Conservation (phyloP, 768 basidiomycete species). For the Guyanaporus albipodus region DNA sequence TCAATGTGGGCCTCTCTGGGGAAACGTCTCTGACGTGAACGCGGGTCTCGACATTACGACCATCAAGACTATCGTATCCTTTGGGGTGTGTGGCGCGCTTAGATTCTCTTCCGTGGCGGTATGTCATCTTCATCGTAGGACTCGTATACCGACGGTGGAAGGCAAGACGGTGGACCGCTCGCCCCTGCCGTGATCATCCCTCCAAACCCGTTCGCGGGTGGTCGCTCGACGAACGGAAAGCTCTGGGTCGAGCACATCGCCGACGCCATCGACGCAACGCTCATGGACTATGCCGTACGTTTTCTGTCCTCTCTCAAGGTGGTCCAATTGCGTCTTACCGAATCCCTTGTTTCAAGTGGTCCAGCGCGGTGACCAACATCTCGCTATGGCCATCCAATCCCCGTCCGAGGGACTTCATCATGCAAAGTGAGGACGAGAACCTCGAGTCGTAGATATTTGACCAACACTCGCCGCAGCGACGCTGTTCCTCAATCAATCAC, state of each 20-base stretch:
- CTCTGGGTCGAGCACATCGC: constrained; percentile 51
- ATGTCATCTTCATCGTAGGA: constrained; percentile 33
- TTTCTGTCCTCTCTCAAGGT: neutral
- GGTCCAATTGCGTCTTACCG: too few species aligned
- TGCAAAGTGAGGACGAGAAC: too few species aligned
- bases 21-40: constrained; percentile 43
- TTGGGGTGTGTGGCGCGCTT: constrained; percentile 35
- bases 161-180: constrained; percentile 42
- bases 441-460: neutral
- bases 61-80: constrained; percentile 48
- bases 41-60: constrained; percentile 38
- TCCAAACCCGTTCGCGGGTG: constrained; percentile 47
- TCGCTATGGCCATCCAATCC: constrained; percentile 51
- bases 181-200: constrained; percentile 38
- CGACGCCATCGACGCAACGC: constrained; percentile 32
- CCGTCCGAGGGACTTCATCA: constrained; percentile 43
- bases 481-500: constrained; percentile 42
- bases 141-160: constrained; percentile 49
- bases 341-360: constrained; percentile 23
- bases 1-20: constrained; percentile 39
- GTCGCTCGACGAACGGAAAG: constrained; percentile 47
- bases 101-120: neutral
- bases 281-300: constrained; percentile 51
- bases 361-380: constrained; percentile 45
- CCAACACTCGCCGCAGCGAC: constrained; percentile 28